Conservation (phyloP, 2,329 filamentous ascomycete genomes). For the Botrytis fabae region DNA sequence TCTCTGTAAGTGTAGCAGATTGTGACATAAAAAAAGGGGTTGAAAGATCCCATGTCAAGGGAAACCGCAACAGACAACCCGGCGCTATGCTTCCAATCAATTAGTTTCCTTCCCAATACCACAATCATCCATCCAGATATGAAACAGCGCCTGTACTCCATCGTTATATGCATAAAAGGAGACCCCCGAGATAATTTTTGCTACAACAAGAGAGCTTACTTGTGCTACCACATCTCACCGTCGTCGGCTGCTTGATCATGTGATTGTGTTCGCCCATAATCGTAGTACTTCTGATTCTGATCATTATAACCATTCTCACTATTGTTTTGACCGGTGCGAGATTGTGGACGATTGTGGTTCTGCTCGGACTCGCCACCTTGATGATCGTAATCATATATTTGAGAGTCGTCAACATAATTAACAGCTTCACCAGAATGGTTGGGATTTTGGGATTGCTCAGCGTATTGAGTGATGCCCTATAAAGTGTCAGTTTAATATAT, state of each 20-base stretch:
- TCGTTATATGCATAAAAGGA: constrained; percentile 39
- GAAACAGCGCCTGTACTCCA: constrained; percentile 39
- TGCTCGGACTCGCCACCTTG: constrained; percentile 42
- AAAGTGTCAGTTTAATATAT: constrained; percentile 25
- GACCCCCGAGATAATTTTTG: constrained; percentile 11
- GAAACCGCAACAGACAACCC: constrained; percentile 29
- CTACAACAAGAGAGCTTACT: constrained; percentile 7
- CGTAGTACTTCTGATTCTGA: constrained; percentile 38
- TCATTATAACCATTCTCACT: constrained; percentile 37
- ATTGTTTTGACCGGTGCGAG: constrained; percentile 40
- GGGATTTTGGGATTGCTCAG: constrained; percentile 38
- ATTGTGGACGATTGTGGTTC: constrained; percentile 39
- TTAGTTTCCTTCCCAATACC: constrained; percentile 28
- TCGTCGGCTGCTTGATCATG: constrained; percentile 34
- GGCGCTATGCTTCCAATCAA: constrained; percentile 41
- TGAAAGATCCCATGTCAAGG: not conserved
- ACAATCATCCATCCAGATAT: constrained; percentile 28
- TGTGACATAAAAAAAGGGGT: constrained; percentile 31
- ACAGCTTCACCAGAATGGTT: constrained; percentile 42
- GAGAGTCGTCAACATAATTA: constrained; percentile 50
- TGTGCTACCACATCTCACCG: constrained; percentile 41
- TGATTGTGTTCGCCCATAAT: constrained; percentile 30
- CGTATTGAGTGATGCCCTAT: constrained; percentile 42
- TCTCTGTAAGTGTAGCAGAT: constrained; percentile 25
- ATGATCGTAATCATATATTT: constrained; percentile 52